phyloP scores from a whole-genome alignment of 2,329 filamentous ascomycete species.

The Penicillium sp. region DNA sequence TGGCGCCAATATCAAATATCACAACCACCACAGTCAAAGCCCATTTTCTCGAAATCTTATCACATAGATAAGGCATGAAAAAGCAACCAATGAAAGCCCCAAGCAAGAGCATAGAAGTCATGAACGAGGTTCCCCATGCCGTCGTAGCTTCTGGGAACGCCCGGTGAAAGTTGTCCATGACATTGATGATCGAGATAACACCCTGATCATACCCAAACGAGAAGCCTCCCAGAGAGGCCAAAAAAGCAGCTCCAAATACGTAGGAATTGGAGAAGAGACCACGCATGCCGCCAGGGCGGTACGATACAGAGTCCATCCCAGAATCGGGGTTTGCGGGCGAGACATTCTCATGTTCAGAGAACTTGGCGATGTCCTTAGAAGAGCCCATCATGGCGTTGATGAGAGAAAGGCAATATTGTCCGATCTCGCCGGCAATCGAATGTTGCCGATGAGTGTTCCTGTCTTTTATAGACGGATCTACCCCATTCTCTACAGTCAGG shows the following conservation, averaged over 20 bases:
- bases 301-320: background rate
- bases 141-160: constrained; percentile 46
- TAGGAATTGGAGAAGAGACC: constrained; percentile 29
- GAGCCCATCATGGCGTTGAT: background rate
- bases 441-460: background rate
- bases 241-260: constrained; percentile 52
- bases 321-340: background rate
- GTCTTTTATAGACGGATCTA: background rate
- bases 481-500: background rate
- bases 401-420: background rate
- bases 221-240: constrained; percentile 52
- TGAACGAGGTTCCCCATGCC: constrained; percentile 29
- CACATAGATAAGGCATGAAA: constrained; percentile 46
- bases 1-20: constrained; percentile 52
- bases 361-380: background rate
- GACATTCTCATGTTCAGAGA: constrained; percentile 3
- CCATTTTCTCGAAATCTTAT: constrained; percentile 50
- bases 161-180: constrained; percentile 55
- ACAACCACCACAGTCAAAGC: constrained; percentile 37
- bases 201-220: constrained; percentile 51
- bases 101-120: constrained; percentile 54
- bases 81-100: constrained; percentile 45
- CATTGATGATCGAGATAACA: constrained; percentile 49
- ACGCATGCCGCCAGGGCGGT: constrained; percentile 5
- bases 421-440: background rate